Percentiles rank a stretch among this genome's conserved stretches.
phyloP scores from a whole-genome alignment of 495 filamentous ascomycete genomes.

The Thermothielavioides terrestris region DNA sequence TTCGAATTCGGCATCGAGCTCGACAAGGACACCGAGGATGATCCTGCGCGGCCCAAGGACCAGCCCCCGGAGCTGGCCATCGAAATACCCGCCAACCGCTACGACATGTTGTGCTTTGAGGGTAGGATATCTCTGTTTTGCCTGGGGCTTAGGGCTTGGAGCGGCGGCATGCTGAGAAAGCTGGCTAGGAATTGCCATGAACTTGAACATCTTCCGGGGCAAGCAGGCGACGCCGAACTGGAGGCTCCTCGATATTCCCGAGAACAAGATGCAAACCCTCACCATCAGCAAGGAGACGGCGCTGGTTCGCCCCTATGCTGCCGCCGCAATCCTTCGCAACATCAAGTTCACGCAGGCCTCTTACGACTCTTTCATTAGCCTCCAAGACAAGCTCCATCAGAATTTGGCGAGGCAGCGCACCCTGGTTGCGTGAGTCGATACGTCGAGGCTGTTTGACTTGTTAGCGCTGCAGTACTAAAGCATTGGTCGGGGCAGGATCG shows the following conservation, averaged over 20 bases:
- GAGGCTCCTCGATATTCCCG: conserved; percentile 57
- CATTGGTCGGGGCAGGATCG: conserved; percentile 48
- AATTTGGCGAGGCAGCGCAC: conserved; percentile 91
- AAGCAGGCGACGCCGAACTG: conserved; percentile 68
- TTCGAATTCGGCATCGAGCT: conserved; percentile 99
- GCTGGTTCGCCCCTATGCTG: conserved; percentile 74
- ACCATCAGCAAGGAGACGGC: conserved; percentile 72
- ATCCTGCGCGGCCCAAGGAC: conserved; percentile 55
- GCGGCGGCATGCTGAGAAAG: neutral
- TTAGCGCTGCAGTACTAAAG: conserved; percentile 1
- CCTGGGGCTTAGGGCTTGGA: neutral
- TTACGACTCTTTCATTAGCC: conserved; percentile 94
- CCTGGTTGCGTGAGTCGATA: conserved; percentile 63
- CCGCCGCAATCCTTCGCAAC: conserved; percentile 77
- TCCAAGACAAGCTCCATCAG: conserved; percentile 97
- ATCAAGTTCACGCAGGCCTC: conserved; percentile 83
- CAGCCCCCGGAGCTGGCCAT: conserved; percentile 93
- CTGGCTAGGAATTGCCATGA: conserved; percentile 62
- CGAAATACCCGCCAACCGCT: conserved; percentile 97
- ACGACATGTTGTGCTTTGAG: conserved; percentile 98
- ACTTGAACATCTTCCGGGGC: conserved; percentile 89
- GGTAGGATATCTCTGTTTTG: conserved; percentile 24
- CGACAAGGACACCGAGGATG: conserved; percentile 85
- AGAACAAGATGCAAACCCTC: conserved; percentile 68
- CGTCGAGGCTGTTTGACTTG: too few relatives aligned